Evolutionary conservation across 2,329 filamentous ascomycete species (phyloP), one percentile per base, ranked within the genome.

Genomic region (Lachnellula occidentalis): DNA sequence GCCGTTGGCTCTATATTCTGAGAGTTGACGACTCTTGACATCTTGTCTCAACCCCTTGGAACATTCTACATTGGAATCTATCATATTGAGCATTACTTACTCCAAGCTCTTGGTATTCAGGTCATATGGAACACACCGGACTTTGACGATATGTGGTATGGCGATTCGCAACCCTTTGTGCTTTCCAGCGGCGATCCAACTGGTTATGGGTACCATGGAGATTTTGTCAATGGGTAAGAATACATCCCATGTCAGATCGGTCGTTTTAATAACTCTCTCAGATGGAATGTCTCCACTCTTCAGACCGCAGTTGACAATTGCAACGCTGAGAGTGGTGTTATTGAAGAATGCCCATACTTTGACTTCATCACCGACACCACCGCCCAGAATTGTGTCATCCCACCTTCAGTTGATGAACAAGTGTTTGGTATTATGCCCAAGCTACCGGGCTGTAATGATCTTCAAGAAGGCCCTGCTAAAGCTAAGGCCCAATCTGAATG

Each of bases 161-260:
- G 61, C 8, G 61, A 66, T 53, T 65, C 68, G n/a, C 76, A 78
- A 54, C 75, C 75, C 4, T 82, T 82, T 58, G 76, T 82, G 36
- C 75, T 81, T 48, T 71, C 78, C 0, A 73, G 71, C 50, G 77
- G 77, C 39, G 77, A 79, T 50, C 63, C 71, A 17, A 80, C 77
- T 0, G 79, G 80, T 46, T 80, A 75, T 59, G 77, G 78, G 1
- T 77, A 77, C 62, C 80, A 83, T 64, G 78, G 74, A 45, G 80
- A 85, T 66, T 85, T 84, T 65, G 31, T 78, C 34, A 84, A 82
- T 67, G 82, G 82, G 5, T 60, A 54, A 43, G 51, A 21, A 15
- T n/a, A 6, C n/a, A 31, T 3, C 27, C 9, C 27, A 31, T 31
- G 27, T 31, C 4, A 31, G 27, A 31, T 12, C 9, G 27, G 4